Percentiles rank a stretch among this genome's conserved stretches.
Conservation (phyloP, 2,329 filamentous ascomycete genomes). For the Fusarium sp. region DNA sequence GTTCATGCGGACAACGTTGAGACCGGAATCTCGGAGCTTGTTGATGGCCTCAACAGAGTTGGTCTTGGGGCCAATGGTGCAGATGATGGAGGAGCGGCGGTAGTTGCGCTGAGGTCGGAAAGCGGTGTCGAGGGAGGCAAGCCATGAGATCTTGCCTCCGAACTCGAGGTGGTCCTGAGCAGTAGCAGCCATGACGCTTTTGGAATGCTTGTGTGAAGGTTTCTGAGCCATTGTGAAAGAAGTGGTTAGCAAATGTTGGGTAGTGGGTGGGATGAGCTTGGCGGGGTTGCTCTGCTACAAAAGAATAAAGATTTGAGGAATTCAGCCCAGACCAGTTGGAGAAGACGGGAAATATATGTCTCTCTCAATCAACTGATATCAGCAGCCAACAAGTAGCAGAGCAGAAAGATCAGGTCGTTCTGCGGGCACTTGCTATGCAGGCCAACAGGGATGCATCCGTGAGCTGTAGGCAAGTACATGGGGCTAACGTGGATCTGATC, state of each 20-base stretch:
- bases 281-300: slow-evolving; percentile 33
- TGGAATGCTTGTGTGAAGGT: slow-evolving; percentile 45
- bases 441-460: slow-evolving; percentile 28
- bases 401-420: slow-evolving; percentile 31
- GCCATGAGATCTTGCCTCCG: slow-evolving; percentile 75
- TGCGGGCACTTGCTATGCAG: slow-evolving; percentile 39
- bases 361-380: slow-evolving; percentile 18
- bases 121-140: slow-evolving; percentile 83
- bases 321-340: slow-evolving; percentile 16
- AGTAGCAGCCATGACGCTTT: slow-evolving; percentile 65
- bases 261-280: slow-evolving; percentile 21
- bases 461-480: slow-evolving; percentile 33
- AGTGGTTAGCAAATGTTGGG: slow-evolving; percentile 30
- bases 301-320: slow-evolving; percentile 24
- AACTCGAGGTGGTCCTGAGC: slow-evolving; percentile 88
- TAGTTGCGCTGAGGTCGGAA: slow-evolving; percentile 88
- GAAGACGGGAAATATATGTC: slow-evolving; percentile 36
- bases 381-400: slow-evolving; percentile 9
- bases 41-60: slow-evolving; percentile 99
- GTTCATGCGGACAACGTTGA: slow-evolving; percentile 99
- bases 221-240: slow-evolving; percentile 47
- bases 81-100: slow-evolving; percentile 97
- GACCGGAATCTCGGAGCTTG: slow-evolving; percentile 85
- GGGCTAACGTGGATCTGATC: slow-evolving; percentile 38
- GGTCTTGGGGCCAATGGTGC: slow-evolving; percentile 99